Percentiles rank a stretch among this genome's conserved stretches.
phyloP scores from a whole-genome alignment of 331 rosid species.

The Ulmus americana region DNA sequence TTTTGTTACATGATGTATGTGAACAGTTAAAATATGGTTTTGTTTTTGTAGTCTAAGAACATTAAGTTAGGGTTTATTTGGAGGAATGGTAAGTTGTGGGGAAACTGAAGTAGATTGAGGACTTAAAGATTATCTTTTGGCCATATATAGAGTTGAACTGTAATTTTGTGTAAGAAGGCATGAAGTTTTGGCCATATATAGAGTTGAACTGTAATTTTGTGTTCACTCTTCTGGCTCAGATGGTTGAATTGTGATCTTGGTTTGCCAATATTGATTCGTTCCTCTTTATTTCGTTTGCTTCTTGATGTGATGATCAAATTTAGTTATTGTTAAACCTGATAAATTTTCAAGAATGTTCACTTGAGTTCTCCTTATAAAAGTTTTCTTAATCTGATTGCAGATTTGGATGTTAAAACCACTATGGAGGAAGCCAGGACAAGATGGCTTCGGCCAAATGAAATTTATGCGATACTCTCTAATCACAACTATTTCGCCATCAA shows the following conservation, averaged over 20 bases:
- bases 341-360: neutral
- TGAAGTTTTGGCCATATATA: neutral
- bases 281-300: neutral
- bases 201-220: neutral
- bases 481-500: constrained; percentile 61
- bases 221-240: neutral
- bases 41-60: neutral
- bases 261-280: neutral
- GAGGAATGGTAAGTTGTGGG: too few species aligned
- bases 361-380: constrained; percentile 11
- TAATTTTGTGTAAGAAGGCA: too few species aligned
- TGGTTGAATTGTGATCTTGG: neutral
- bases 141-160: too few species aligned
- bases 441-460: constrained; percentile 99
- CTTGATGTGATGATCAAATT: neutral
- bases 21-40: neutral
- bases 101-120: too few species aligned
- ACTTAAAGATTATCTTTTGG: too few species aligned
- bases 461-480: constrained; percentile 80
- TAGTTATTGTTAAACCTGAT: neutral
- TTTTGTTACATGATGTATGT: neutral
- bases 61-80: neutral
- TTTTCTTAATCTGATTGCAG: constrained; percentile 37
- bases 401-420: constrained; percentile 56
- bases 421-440: constrained; percentile 70